Conservation (phyloP, 2,329 filamentous ascomycete species). For the Cercospora zeina region DNA sequence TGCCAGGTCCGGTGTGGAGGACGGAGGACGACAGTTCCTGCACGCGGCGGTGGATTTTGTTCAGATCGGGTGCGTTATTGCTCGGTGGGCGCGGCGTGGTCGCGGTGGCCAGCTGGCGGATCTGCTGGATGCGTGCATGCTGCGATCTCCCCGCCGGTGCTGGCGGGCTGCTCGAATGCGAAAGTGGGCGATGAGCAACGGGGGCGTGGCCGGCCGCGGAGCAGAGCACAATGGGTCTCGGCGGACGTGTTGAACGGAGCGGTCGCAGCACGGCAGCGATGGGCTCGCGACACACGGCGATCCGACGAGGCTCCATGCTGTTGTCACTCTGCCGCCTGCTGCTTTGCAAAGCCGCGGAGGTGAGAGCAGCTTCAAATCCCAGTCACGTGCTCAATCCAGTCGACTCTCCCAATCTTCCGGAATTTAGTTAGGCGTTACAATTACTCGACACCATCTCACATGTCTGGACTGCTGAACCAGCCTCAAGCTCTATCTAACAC, state of each 20-base stretch:
- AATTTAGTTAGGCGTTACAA: too few species aligned
- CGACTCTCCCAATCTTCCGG: not conserved
- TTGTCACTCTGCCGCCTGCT: not conserved
- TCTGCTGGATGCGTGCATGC: constrained; percentile 15
- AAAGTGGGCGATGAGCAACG: not conserved
- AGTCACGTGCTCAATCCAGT: not conserved
- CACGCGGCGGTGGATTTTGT: constrained; percentile 33
- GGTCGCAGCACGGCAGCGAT: not conserved
- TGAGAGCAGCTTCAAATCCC: not conserved
- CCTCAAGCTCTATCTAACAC: not conserved
- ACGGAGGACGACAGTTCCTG: constrained; percentile 34
- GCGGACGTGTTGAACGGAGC: not conserved
- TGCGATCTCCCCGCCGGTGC: constrained; percentile 8
- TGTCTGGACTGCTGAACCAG: not conserved
- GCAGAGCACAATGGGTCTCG: not conserved
- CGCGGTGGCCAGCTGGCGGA: constrained; percentile 5
- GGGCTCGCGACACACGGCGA: not conserved
- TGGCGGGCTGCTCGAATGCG: not conserved
- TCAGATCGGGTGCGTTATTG: constrained; percentile 21
- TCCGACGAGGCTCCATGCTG: not conserved
- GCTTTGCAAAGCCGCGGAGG: not conserved
- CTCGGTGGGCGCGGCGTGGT: constrained; percentile 12
- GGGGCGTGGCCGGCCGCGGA: not conserved
- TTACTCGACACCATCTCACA: not conserved
- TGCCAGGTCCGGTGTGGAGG: constrained; percentile 29